Percentiles rank a stretch among this genome's conserved stretches.
Conservation (phyloP, 805 yeast species). For the Candida sphagnicola region DNA sequence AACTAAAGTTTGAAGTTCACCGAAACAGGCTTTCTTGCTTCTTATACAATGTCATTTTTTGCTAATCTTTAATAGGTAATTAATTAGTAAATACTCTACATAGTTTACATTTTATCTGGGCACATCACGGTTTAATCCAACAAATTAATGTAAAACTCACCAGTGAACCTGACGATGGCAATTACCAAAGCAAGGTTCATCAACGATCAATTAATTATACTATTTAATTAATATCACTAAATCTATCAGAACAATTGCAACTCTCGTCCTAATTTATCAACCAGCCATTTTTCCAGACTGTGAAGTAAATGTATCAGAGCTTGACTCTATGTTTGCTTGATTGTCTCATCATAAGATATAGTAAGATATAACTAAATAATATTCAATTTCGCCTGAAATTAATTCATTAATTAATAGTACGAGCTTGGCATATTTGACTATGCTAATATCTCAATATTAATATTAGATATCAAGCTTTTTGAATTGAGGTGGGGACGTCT, state of each 20-base stretch:
- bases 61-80: too few species aligned
- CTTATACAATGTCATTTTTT: too few species aligned
- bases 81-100: too few species aligned
- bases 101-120: too few species aligned
- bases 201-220: background rate
- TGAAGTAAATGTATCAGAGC: slow-evolving; percentile 63
- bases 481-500: slow-evolving; percentile 46
- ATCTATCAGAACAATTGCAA: slow-evolving; percentile 47
- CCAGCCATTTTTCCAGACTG: slow-evolving; percentile 47
- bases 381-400: slow-evolving; percentile 20
- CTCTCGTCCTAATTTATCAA: slow-evolving; percentile 57
- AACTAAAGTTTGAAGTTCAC: too few species aligned
- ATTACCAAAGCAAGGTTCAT: background rate
- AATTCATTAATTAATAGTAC: slow-evolving; percentile 3
- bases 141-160: too few species aligned
- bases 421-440: slow-evolving; percentile 68
- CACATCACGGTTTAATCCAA: too few species aligned
- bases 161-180: background rate
- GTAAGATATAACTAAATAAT: slow-evolving; percentile 16
- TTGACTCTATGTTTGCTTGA: slow-evolving; percentile 84
- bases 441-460: slow-evolving; percentile 35
- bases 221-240: slow-evolving; percentile 4
- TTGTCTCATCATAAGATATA: slow-evolving; percentile 59
- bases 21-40: too few species aligned
- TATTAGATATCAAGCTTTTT: slow-evolving; percentile 19